Conservation (phyloP, 306 rosid genomes). For the Vigna hirtella region DNA sequence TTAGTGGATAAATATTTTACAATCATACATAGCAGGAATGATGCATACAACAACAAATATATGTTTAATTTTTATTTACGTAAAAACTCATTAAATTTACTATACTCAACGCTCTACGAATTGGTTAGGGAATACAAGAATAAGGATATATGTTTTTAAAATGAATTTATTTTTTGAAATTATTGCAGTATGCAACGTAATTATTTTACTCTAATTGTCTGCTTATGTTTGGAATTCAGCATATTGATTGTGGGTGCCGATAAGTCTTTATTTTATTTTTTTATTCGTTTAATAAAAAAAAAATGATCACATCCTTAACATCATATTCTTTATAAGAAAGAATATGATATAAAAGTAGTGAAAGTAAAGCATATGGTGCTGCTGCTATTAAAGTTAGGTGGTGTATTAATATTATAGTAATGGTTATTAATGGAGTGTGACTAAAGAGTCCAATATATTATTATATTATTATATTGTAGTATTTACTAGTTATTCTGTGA, state of each 20-base stretch:
- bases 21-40: too few relatives aligned
- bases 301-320: not conserved
- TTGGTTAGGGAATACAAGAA: not conserved
- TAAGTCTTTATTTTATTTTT: not conserved
- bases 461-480: not conserved
- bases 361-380: not conserved
- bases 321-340: not conserved
- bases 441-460: not conserved
- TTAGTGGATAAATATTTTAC: too few relatives aligned
- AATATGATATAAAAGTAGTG: not conserved
- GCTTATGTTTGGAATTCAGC: not conserved
- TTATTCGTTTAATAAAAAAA: not conserved
- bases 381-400: not conserved
- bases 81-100: not conserved
- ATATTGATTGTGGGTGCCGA: not conserved
- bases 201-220: not conserved
- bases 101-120: too few relatives aligned
- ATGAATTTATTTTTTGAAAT: not conserved
- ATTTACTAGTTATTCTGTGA: not conserved
- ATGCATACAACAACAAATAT: too few relatives aligned
- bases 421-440: not conserved
- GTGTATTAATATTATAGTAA: not conserved
- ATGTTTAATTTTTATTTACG: too few relatives aligned
- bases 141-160: not conserved
- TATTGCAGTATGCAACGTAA: not conserved